These are phyloP conservation scores for Kluyveromyces dobzhanskii DNA, from an alignment of 805 yeast species.

Conservation along the genomic window DNA sequence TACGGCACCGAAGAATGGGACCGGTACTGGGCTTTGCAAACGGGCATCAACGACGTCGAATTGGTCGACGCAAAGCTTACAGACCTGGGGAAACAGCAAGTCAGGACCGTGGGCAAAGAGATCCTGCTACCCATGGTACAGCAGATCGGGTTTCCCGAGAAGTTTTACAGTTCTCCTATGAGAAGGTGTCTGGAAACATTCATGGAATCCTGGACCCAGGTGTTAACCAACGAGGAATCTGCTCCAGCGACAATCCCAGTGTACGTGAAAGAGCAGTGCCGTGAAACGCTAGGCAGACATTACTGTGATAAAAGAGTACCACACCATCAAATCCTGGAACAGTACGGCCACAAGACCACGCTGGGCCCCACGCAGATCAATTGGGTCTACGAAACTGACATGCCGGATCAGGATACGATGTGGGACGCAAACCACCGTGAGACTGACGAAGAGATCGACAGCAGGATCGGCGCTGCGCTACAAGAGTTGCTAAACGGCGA, in stretches of 20 bases:
- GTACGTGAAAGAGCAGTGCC: slow-evolving; percentile 36
- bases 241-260: slow-evolving; percentile 8
- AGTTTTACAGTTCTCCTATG: slow-evolving; percentile 54
- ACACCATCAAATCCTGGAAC: slow-evolving; percentile 13
- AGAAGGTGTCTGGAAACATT: slow-evolving; percentile 55
- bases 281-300: slow-evolving; percentile 57
- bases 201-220: slow-evolving; percentile 47
- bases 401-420: slow-evolving; percentile 42
- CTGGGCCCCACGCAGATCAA: slow-evolving; percentile 30
- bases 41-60: slow-evolving; percentile 45
- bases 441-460: slow-evolving; percentile 38
- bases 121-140: slow-evolving; percentile 16
- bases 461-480: slow-evolving; percentile 32
- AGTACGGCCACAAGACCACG: slow-evolving; percentile 13
- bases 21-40: slow-evolving; percentile 40
- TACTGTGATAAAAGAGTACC: slow-evolving; percentile 48
- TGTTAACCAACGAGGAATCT: slow-evolving; percentile 35
- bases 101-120: slow-evolving; percentile 33
- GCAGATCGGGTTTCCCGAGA: slow-evolving; percentile 45
- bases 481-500: slow-evolving; percentile 35
- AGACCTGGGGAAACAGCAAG: slow-evolving; percentile 47
- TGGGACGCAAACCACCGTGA: slow-evolving; percentile 42
- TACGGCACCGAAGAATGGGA: slow-evolving; percentile 56
- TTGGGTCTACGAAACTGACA: slow-evolving; percentile 38
- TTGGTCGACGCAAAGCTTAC: slow-evolving; percentile 52